A percentile compares a stretch with the other conserved stretches of the same genome.
phyloP scores from a whole-genome alignment of 441 rosid species.

The Populus hybrid region DNA sequence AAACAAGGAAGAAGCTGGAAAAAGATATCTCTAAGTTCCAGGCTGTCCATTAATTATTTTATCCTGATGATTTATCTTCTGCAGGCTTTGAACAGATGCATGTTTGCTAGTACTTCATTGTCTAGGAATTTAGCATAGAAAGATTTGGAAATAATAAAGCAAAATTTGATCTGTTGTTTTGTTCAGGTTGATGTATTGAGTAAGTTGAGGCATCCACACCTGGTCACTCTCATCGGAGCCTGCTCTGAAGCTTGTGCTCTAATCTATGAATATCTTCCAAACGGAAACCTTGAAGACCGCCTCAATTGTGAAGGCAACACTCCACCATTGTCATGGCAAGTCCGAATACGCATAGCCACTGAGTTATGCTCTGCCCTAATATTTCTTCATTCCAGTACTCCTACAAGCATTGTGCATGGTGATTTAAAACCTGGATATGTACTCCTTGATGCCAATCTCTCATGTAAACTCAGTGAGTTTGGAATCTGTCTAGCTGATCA shows the following conservation, averaged over 20 bases:
- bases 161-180: conserved; percentile 10
- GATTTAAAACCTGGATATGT: conserved; percentile 84
- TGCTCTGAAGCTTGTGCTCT: conserved; percentile 89
- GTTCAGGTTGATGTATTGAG: conserved; percentile 81
- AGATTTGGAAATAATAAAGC: background rate
- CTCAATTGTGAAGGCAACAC: conserved; percentile 73
- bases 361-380: conserved; percentile 85
- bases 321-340: conserved; percentile 84
- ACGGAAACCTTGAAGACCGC: conserved; percentile 95
- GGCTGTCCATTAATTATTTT: background rate
- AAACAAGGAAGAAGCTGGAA: background rate
- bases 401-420: conserved; percentile 81
- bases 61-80: background rate
- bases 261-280: conserved; percentile 75
- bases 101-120: background rate
- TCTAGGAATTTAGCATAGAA: background rate
- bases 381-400: conserved; percentile 80
- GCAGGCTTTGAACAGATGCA: background rate
- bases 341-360: conserved; percentile 67
- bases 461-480: conserved; percentile 80
- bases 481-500: conserved; percentile 54
- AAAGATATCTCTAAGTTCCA: background rate
- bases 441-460: conserved; percentile 74
- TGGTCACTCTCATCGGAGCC: conserved; percentile 81
- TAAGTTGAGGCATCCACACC: conserved; percentile 90